These are phyloP conservation scores for Cryptococcus floricola DNA, from an alignment of 1,284 basidiomycete genomes.

Conservation along the genomic window DNA sequence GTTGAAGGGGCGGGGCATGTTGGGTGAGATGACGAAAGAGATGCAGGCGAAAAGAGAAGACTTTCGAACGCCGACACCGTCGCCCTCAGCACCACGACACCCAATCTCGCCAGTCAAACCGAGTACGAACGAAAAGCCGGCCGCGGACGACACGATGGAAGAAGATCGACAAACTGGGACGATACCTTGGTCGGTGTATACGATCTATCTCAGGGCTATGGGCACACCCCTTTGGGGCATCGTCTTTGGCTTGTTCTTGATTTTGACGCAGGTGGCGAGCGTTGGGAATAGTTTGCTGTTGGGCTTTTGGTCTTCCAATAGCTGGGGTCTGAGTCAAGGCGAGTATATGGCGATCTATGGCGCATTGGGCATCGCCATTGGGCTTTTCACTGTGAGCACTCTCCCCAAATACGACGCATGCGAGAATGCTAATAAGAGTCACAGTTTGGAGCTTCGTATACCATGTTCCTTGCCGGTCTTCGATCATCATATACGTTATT, in stretches of 20 bases:
- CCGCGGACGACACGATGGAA: constrained; percentile 56
- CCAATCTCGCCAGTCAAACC: not conserved
- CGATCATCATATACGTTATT: constrained; percentile 26
- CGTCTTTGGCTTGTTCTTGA: constrained; percentile 11
- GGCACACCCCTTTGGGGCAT: constrained; percentile 15
- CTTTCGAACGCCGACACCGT: not conserved
- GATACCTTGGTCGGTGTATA: constrained; percentile 27
- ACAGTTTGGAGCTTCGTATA: constrained; percentile 19
- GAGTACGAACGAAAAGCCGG: constrained; percentile 16
- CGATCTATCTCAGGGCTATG: constrained; percentile 18
- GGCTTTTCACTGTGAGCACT: constrained; percentile 16
- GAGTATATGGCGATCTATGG: constrained; percentile 37
- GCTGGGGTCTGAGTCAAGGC: constrained; percentile 25
- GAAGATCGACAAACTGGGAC: constrained; percentile 38
- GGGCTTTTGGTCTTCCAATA: constrained; percentile 35
- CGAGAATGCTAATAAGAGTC: not conserved
- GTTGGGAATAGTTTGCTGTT: constrained; percentile 33
- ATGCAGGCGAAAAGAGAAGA: not conserved
- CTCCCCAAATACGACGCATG: not conserved
- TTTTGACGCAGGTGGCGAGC: constrained; percentile 25
- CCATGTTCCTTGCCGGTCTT: constrained; percentile 22
- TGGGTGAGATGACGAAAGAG: not conserved
- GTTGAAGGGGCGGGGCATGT: not conserved
- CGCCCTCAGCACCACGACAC: not conserved
- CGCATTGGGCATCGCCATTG: constrained; percentile 14